phyloP scores from a whole-genome alignment of 1,284 basidiomycete species.

The Ganoderma leucocontextum region DNA sequence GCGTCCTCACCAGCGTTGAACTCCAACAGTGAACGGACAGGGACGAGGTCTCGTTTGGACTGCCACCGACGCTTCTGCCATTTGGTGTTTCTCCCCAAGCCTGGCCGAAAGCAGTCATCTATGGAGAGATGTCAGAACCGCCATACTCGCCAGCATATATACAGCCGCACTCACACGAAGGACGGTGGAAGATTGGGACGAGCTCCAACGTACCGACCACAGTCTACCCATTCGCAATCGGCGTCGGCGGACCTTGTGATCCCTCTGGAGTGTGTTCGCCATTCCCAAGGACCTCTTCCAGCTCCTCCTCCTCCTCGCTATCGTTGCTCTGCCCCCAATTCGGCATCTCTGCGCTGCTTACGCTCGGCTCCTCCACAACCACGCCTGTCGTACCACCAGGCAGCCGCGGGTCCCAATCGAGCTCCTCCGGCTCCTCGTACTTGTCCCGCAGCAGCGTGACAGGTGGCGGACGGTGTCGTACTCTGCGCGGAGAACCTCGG shows the following conservation, averaged over 20 bases:
- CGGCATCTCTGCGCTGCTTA: constrained; percentile 37
- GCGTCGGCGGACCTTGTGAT: constrained; percentile 30
- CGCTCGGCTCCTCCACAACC: constrained; percentile 28
- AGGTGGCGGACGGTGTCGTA: constrained; percentile 73
- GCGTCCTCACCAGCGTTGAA: too few species aligned
- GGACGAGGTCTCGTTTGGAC: neutral
- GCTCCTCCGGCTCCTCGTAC: constrained; percentile 80
- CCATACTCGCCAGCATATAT: neutral
- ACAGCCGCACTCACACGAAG: neutral
- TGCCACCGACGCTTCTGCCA: neutral
- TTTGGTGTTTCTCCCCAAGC: neutral
- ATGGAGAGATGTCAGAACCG: neutral
- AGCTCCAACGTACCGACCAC: neutral
- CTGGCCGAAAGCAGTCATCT: neutral
- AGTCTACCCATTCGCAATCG: constrained; percentile 11
- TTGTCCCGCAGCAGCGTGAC: constrained; percentile 77
- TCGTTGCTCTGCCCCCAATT: constrained; percentile 43
- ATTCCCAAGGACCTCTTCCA: constrained; percentile 48
- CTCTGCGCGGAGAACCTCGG: constrained; percentile 72
- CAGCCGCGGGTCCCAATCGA: constrained; percentile 67
- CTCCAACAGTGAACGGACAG: neutral
- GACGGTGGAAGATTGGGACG: neutral
- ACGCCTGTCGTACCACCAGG: constrained; percentile 18
- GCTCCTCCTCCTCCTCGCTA: constrained; percentile 53
- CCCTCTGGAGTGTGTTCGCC: constrained; percentile 41